Base-by-base conservation (phyloP, 164 flowering plant genomes). In the Nymphaea colorata region DNA sequence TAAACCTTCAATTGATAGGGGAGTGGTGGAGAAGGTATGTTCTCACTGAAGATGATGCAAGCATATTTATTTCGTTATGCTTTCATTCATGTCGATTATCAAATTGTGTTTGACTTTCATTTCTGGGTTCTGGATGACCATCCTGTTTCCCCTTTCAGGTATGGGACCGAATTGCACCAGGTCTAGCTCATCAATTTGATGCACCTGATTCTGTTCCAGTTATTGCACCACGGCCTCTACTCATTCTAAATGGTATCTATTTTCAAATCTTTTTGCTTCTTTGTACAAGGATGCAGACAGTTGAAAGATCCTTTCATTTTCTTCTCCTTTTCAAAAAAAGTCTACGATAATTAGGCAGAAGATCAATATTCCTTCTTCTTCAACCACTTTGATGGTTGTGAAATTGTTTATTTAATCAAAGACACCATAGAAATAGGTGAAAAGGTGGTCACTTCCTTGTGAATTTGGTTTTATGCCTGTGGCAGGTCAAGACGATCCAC, bases 81-180 rank as follows among this genome's bases (percentile, higher is more conserved):
- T 61, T 41, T 61, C 42, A 8, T 61, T 61, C 36, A 10, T 61
- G 36, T 25, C 0, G 36, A 25, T 61, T 17, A 17, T 61, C 0
- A 8, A 4, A 6, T 61, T 17, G 18, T 41, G 8, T 12, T 61
- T 2, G 12, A 61, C 7, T 41, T 8, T 17, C 36, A 61, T 5
- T 17, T 61, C 59, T 55, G 59, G 42, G 12, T 61, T 61, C 42
- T 61, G 64, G 43, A 59, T 68, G 43, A 59, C 16, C 44, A 41
- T 67, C 55, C 66, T 69, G 36, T 59, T 15, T 8, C 25, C 59
- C 67, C 36, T 42, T 18, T 12, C 84, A 91, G 98, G 98, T 92
- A 1, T 95, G 98, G 98, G 82, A 86, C 72, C 81, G 83, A 75
- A 90, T 92, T 64, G 94, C 97, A 68, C 97, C 98, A 64, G 97